phyloP scores from a whole-genome alignment of 2,329 filamentous ascomycete species.

The Aspergillus tanneri region DNA sequence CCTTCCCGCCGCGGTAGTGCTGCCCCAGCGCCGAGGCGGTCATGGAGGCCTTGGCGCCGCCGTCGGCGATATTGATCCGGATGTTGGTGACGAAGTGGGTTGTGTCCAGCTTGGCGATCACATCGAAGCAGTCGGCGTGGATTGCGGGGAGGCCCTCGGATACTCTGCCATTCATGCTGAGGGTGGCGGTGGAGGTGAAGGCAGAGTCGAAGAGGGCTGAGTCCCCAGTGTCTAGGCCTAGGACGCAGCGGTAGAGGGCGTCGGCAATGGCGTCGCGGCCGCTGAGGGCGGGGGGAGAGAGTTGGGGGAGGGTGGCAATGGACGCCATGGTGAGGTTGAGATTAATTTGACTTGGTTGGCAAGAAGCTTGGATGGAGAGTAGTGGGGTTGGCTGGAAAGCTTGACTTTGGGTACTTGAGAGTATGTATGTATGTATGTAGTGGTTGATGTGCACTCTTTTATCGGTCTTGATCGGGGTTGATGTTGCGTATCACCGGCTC shows the following conservation, averaged over 20 bases:
- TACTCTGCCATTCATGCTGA: slow-evolving; percentile 20
- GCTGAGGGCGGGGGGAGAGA: slow-evolving; percentile 17
- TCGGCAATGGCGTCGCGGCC: slow-evolving; percentile 35
- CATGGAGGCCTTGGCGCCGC: slow-evolving; percentile 13
- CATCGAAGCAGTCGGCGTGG: slow-evolving; percentile 16
- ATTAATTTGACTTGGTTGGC: too few species aligned
- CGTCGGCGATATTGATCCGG: slow-evolving; percentile 19
- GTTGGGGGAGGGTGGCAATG: neutral
- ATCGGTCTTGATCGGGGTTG: too few species aligned
- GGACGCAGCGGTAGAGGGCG: slow-evolving; percentile 30
- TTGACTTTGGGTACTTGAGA: too few species aligned
- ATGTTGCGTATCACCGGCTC: too few species aligned
- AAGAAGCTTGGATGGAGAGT: too few species aligned
- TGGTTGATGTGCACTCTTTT: too few species aligned
- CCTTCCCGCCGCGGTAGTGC: slow-evolving; percentile 26
- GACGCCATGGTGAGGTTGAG: neutral
- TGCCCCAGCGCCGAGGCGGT: slow-evolving; percentile 21
- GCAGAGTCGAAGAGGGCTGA: slow-evolving; percentile 30
- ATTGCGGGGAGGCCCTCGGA: slow-evolving; percentile 25
- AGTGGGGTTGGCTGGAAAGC: too few species aligned
- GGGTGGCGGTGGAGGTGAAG: slow-evolving; percentile 22
- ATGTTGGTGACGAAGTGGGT: slow-evolving; percentile 26
- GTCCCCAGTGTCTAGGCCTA: slow-evolving; percentile 30
- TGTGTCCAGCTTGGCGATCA: slow-evolving; percentile 30
- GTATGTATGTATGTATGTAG: too few species aligned